A percentile compares a stretch with the other conserved stretches of the same genome.
These are phyloP conservation scores for Spizellomyces punctatus DNA, from an alignment of 192 early-diverging fungal species.

Conservation along the genomic window DNA sequence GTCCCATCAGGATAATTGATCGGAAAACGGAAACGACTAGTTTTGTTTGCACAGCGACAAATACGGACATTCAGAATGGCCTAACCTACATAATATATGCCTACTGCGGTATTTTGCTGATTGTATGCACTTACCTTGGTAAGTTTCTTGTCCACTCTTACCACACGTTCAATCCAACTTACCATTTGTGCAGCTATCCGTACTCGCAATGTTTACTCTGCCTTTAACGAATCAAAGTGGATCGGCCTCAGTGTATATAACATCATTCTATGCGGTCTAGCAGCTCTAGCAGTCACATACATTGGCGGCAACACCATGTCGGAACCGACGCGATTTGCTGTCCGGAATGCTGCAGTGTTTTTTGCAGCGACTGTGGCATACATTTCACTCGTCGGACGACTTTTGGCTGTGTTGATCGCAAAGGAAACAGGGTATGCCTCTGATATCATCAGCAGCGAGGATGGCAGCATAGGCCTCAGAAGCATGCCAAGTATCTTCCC, in stretches of 20 bases:
- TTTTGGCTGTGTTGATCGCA: background rate
- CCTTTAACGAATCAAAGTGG: conserved; percentile 30
- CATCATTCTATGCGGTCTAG: conserved; percentile 2
- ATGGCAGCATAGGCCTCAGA: background rate
- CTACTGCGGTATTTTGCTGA: background rate
- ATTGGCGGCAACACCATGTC: background rate
- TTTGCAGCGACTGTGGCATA: background rate
- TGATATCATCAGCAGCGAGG: background rate
- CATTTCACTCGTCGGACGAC: background rate
- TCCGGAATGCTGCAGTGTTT: background rate
- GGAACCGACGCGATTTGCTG: background rate
- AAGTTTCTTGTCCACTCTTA: no score
- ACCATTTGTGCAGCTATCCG: background rate
- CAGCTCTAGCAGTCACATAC: background rate
- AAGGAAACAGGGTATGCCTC: background rate
- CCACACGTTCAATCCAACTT: no score
- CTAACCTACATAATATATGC: background rate
- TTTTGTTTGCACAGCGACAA: background rate
- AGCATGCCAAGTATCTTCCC: background rate
- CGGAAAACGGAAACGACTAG: background rate
- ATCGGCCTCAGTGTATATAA: conserved; percentile 26
- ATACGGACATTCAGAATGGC: background rate
- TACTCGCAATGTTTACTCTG: conserved; percentile 19
- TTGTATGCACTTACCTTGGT: background rate
- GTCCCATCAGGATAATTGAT: background rate